Evolutionary conservation across 371 early-diverging fungal species (phyloP).

Genomic region (Mortierella sp.): DNA sequence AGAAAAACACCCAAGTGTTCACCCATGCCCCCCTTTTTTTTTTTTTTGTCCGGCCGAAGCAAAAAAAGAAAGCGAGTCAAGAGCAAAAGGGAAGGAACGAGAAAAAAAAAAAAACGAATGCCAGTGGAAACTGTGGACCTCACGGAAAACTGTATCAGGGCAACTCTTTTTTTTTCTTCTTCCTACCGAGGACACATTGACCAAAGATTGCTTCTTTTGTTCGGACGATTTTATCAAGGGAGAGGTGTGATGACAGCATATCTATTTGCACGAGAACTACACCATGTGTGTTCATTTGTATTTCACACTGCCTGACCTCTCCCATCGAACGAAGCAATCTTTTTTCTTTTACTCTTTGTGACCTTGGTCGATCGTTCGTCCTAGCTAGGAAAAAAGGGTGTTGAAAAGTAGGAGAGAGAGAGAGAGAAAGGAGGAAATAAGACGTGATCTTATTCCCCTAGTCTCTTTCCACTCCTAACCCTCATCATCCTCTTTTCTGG

Average conservation of each 20-base stretch:
- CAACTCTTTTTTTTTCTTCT: not conserved
- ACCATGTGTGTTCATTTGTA: conserved; percentile 48
- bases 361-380: too few species aligned
- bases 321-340: not conserved
- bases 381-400: too few species aligned
- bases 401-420: too few species aligned
- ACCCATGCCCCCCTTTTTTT: too few species aligned
- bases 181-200: not conserved
- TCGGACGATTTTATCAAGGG: too few species aligned
- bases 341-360: not conserved
- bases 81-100: not conserved
- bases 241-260: conserved; percentile 48
- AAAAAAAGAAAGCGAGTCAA: not conserved
- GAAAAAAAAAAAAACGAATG: not conserved
- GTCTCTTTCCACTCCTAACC: too few species aligned
- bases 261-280: conserved; percentile 30
- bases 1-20: too few species aligned
- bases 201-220: not conserved
- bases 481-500: too few species aligned
- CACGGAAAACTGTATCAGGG: not conserved
- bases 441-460: too few species aligned
- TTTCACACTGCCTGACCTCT: conserved; percentile 55
- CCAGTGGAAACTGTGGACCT: not conserved
- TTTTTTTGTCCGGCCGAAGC: not conserved
- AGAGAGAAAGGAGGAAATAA: too few species aligned